These are phyloP conservation scores for Fusarium sp. DNA, from an alignment of 2,329 filamentous ascomycete genomes.

Conservation along the genomic window DNA sequence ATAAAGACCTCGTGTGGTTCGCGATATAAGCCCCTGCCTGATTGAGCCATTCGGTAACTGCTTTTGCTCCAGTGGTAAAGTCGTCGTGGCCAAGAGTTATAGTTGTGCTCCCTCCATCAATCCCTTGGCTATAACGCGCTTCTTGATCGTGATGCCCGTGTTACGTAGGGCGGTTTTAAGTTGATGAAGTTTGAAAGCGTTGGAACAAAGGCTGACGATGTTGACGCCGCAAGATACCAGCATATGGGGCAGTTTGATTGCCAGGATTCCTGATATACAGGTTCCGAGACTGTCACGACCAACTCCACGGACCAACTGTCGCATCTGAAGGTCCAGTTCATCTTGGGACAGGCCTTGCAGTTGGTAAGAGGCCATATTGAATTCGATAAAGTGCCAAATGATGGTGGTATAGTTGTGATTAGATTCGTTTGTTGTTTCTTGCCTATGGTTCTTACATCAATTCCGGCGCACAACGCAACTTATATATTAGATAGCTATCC, in stretches of 20 bases:
- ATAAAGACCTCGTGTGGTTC: neutral
- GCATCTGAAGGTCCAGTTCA: neutral
- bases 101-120: neutral
- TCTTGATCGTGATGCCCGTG: neutral
- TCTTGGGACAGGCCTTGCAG: neutral
- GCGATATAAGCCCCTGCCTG: neutral
- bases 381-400: neutral
- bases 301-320: neutral
- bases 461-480: accelerated
- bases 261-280: neutral
- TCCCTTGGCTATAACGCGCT: neutral
- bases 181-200: neutral
- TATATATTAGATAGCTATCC: neutral
- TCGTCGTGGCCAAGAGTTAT: neutral
- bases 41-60: neutral
- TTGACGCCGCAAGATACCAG: neutral
- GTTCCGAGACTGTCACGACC: neutral
- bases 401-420: neutral
- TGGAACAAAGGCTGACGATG: neutral
- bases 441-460: accelerated
- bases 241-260: neutral
- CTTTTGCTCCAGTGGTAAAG: neutral
- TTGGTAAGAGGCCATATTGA: neutral
- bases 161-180: neutral
- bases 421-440: neutral